A percentile compares a stretch with the other conserved stretches of the same genome.
These are phyloP conservation scores for Coccomyxa sp. DNA, from an alignment of 139 green algal species.

Conservation along the genomic window DNA sequence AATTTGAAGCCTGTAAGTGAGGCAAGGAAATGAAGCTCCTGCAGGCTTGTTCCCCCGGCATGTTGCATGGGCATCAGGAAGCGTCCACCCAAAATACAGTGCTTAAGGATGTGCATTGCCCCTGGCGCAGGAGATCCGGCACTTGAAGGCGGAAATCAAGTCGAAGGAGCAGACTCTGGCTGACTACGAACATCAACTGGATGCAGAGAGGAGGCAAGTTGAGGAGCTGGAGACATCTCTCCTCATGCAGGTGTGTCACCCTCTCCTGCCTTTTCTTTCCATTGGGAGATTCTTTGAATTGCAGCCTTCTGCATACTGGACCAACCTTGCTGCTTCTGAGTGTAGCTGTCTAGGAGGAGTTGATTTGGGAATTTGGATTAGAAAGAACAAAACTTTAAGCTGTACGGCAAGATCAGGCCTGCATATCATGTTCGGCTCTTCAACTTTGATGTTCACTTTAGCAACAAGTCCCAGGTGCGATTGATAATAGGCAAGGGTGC, in stretches of 20 bases:
- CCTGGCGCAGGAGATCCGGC: slow-evolving; percentile 6
- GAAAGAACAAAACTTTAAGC: neutral
- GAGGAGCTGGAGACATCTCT: slow-evolving; percentile 9
- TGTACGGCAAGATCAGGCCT: neutral
- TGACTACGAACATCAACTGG: slow-evolving; percentile 1
- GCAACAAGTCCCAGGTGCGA: no score
- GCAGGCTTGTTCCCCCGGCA: no score
- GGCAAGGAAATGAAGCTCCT: no score
- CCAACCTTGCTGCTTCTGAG: neutral
- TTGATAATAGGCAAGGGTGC: no score
- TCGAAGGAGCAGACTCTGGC: slow-evolving; percentile 6
- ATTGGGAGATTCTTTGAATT: neutral
- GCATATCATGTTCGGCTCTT: neutral
- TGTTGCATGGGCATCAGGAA: no score
- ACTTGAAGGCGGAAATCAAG: slow-evolving; percentile 7
- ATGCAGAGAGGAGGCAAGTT: slow-evolving; percentile 4
- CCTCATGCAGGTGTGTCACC: slow-evolving; percentile 1
- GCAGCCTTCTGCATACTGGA: neutral
- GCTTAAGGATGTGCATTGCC: no score
- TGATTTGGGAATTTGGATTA: neutral
- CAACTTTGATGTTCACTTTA: neutral
- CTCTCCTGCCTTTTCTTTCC: no score
- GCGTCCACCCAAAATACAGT: no score
- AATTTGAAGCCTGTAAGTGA: no score
- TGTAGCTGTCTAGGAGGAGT: neutral